phyloP scores from a whole-genome alignment of 1,284 basidiomycete species.

The Meripilus lineatus region DNA sequence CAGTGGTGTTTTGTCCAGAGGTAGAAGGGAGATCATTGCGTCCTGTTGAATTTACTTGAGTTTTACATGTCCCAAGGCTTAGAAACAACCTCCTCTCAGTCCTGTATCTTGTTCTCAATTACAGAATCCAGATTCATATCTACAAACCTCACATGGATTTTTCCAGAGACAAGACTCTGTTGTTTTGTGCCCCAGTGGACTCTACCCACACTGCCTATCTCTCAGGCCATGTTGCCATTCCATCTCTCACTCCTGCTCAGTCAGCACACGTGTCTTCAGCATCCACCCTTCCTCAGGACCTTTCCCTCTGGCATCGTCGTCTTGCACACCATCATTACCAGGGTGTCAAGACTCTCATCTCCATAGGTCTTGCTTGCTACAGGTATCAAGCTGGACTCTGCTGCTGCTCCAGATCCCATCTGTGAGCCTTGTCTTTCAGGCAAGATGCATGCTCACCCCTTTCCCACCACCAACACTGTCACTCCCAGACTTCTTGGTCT shows the following conservation, averaged over 20 bases:
- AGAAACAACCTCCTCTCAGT: conserved; percentile 29
- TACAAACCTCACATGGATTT: conserved; percentile 9
- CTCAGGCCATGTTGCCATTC: conserved; percentile 16
- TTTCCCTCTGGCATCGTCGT: conserved; percentile 15
- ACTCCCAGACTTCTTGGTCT: conserved; percentile 20
- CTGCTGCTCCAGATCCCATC: conserved; percentile 16
- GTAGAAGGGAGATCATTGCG: conserved; percentile 13
- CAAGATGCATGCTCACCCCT: conserved; percentile 13
- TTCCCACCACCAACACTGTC: conserved; percentile 16
- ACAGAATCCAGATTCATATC: conserved; percentile 13
- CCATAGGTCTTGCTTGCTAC: conserved; percentile 3
- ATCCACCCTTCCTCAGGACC: conserved; percentile 12
- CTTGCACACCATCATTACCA: conserved; percentile 9
- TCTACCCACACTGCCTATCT: conserved; percentile 13
- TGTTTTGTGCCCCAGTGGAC: conserved; percentile 13
- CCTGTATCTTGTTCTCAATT: conserved; percentile 17
- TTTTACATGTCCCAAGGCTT: conserved; percentile 32
- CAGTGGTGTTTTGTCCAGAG: conserved; percentile 26
- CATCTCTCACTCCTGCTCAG: too few relatives aligned
- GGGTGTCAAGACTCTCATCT: background rate
- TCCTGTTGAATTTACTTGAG: conserved; percentile 24
- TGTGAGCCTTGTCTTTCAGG: conserved; percentile 20
- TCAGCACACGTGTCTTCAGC: background rate
- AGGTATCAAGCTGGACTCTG: conserved; percentile 9
- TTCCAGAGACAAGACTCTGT: background rate